Conservation (phyloP, 495 filamentous ascomycete species). For the Talaromyces nanjingensis region DNA sequence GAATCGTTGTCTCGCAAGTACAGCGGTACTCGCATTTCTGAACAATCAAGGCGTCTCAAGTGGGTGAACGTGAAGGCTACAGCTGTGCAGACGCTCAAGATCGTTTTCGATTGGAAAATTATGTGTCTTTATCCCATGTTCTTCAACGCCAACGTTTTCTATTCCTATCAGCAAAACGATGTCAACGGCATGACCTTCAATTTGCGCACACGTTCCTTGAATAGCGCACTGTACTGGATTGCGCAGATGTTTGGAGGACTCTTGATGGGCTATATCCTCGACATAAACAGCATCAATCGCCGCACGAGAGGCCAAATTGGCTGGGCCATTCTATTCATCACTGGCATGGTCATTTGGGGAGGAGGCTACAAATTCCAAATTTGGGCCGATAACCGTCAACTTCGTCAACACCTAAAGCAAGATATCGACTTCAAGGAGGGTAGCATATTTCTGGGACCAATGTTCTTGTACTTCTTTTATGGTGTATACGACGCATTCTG, state of each 20-base stretch:
- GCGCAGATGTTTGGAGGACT: conserved; percentile 46
- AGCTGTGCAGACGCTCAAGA: not conserved
- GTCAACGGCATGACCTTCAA: conserved; percentile 44
- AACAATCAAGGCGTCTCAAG: not conserved
- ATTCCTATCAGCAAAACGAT: conserved; percentile 62
- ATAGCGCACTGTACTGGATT: conserved; percentile 45
- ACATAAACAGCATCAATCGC: conserved; percentile 30
- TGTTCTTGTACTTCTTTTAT: conserved; percentile 50
- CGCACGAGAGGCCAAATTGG: conserved; percentile 30
- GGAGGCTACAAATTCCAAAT: conserved; percentile 47
- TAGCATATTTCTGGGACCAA: conserved; percentile 35
- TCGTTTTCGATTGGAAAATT: conserved; percentile 28
- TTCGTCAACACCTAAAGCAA: conserved; percentile 21
- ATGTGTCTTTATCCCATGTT: conserved; percentile 45
- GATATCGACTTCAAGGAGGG: conserved; percentile 30
- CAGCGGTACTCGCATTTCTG: not conserved
- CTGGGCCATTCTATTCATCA: conserved; percentile 38
- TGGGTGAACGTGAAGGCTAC: not conserved
- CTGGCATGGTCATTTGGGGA: conserved; percentile 45
- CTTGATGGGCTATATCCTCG: conserved; percentile 40
- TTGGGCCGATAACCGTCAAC: conserved; percentile 25
- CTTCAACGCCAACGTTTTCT: conserved; percentile 68
- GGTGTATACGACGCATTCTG: conserved; percentile 46
- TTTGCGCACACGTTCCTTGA: conserved; percentile 41
- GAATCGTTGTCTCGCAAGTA: conserved; percentile 5